phyloP scores from a whole-genome alignment of 2,329 filamentous ascomycete genomes.

The Aspergillus neoniger region DNA sequence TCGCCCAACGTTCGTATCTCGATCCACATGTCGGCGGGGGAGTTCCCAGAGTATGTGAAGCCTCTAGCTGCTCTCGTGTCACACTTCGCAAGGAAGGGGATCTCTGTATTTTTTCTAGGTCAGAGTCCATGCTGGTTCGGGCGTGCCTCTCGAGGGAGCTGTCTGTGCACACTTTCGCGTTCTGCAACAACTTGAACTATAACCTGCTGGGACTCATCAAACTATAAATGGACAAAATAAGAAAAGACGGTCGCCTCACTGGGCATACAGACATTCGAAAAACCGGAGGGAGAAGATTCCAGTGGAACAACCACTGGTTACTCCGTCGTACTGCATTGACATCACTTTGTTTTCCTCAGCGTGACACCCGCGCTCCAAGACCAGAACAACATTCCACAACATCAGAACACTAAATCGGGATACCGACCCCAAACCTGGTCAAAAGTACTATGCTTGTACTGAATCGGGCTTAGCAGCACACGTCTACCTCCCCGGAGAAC shows the following conservation, averaged over 20 bases:
- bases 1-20: slow-evolving; percentile 27
- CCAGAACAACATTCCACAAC: slow-evolving; percentile 21
- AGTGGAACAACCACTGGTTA: slow-evolving; percentile 4
- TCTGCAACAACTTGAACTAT: slow-evolving; percentile 4
- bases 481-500: neutral
- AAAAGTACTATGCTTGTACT: neutral
- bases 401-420: slow-evolving; percentile 5
- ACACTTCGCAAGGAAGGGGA: slow-evolving; percentile 28
- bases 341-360: slow-evolving; percentile 19
- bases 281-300: slow-evolving; percentile 12
- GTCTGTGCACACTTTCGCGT: neutral
- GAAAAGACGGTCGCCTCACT: neutral
- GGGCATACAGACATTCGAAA: slow-evolving; percentile 16
- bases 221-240: neutral
- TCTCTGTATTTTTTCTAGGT: slow-evolving; percentile 29
- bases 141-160: neutral
- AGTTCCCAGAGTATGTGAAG: slow-evolving; percentile 11
- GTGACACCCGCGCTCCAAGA: slow-evolving; percentile 19
- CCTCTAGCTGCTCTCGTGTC: slow-evolving; percentile 25
- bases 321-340: slow-evolving; percentile 15
- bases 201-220: neutral
- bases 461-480: neutral
- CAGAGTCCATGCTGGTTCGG: slow-evolving; percentile 19
- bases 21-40: slow-evolving; percentile 13
- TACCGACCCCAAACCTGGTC: neutral